Conservation (phyloP, 352 stramenopile species). For the Halophytophthora batemanensis region DNA sequence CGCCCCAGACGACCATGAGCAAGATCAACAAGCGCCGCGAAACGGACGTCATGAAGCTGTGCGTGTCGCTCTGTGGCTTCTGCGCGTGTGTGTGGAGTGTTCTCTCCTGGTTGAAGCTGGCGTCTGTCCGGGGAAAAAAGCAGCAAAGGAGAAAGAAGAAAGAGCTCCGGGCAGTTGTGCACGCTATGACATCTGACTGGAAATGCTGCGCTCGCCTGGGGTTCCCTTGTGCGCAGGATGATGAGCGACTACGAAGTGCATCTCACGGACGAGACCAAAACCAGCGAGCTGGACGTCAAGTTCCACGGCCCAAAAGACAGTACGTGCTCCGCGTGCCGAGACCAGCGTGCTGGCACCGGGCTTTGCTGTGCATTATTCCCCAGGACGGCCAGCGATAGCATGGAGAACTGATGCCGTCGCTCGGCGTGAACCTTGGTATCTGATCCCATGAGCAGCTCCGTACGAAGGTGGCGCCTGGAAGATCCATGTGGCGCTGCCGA, state of each 20-base stretch:
- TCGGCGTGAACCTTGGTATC: conserved; percentile 6
- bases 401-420: background rate
- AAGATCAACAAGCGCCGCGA: conserved; percentile 82
- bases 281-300: conserved; percentile 82
- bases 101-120: background rate
- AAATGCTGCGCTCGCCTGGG: background rate
- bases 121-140: no score
- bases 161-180: background rate
- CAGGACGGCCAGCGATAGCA: background rate
- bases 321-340: conserved; percentile 22
- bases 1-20: conserved; percentile 33
- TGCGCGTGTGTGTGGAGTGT: background rate
- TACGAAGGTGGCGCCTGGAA: conserved; percentile 93
- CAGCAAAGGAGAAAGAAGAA: background rate
- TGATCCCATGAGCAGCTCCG: conserved; percentile 44
- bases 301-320: conserved; percentile 84
- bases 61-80: conserved; percentile 10
- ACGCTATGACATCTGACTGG: no score
- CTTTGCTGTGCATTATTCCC: no score
- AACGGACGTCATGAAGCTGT: conserved; percentile 91
- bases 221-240: conserved; percentile 49
- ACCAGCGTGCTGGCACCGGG: no score
- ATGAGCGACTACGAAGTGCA: conserved; percentile 90
- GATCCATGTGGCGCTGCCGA: conserved; percentile 90
- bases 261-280: conserved; percentile 79